Conservation (phyloP, 257 asterid species). For the Petunia axillaris region DNA sequence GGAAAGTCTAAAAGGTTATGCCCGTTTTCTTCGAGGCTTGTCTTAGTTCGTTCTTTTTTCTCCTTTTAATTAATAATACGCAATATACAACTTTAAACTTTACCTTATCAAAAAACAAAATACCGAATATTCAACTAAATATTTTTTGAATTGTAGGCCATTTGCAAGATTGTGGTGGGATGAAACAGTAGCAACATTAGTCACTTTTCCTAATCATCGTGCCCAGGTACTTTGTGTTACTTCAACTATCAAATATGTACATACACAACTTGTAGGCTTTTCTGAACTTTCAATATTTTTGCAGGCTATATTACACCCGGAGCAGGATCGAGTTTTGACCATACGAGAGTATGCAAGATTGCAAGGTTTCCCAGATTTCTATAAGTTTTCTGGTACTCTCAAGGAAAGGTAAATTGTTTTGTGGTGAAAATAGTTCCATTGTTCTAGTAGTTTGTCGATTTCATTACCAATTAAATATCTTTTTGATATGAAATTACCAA, state of each 20-base stretch:
- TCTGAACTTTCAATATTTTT: conserved; percentile 13
- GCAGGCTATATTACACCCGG: conserved; percentile 73
- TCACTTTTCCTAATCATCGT: conserved; percentile 64
- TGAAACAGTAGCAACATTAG: conserved; percentile 74
- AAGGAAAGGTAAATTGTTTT: conserved; percentile 48
- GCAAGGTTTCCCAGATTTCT: conserved; percentile 92
- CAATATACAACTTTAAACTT: not conserved
- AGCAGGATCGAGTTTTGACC: conserved; percentile 80
- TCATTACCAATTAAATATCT: not conserved
- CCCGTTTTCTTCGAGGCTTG: not conserved
- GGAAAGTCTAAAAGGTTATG: conserved; percentile 69
- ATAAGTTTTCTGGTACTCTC: conserved; percentile 63
- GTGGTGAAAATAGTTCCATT: not conserved
- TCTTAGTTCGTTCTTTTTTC: not conserved
- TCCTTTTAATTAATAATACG: not conserved
- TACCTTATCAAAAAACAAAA: too few species aligned
- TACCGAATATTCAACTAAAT: not conserved
- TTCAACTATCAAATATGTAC: not conserved
- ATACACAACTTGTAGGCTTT: not conserved
- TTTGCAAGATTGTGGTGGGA: conserved; percentile 94
- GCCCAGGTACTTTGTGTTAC: conserved; percentile 33
- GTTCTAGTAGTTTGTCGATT: not conserved
- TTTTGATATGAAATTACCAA: too few species aligned
- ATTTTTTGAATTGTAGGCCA: conserved; percentile 45
- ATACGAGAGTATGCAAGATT: conserved; percentile 79